Evolutionary conservation across 2,329 filamentous ascomycete species (phyloP), one percentile per base, ranked within the genome.

Genomic region (Rutstroemia sp.): DNA sequence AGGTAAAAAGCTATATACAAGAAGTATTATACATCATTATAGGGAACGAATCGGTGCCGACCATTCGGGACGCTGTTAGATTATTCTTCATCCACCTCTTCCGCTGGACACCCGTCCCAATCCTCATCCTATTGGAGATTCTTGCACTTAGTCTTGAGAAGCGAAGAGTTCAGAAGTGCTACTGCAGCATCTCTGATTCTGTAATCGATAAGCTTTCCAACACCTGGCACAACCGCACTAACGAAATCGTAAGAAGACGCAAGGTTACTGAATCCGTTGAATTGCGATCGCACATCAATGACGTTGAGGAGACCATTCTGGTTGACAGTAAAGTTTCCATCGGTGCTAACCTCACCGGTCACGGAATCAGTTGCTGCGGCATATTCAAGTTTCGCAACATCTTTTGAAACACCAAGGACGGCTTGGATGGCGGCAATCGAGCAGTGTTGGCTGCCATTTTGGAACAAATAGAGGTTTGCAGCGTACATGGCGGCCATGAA

Each of bases 141-240:
- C 17, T 19, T 19, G 21, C 40, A 44, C 17, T 12, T 44, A 4
- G 40, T 19, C 17, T 19, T 10, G 19, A 44, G 16, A 21, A 21
- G n/a, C n/a, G 2, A 8, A 5, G 17, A 10, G 12, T 44, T 8
- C n/a, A 44, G 21, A 10, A 17, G 17, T 44, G 40, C 40, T 19
- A 44, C 40, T 19, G 65, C 65, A 2, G 54, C 60, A 51, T 68
- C 63, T 40, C 65, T 55, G 5, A 69, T 19, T 1, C 54, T 42
- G 54, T 69, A 69, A 48, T 69, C 66, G 34, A 69, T 67, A 48
- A 69, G 58, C 54, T 67, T 61, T 2, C 64, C 66, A 16, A 47
- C 9, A 4, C 67, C 68, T 10, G 66, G 68, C 17, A 45, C 48
- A 30, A 65, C 62, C 1, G 65, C 67, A 54, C 57, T 63, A 6